phyloP scores from a whole-genome alignment of 352 stramenopile species.

The Globisporangium sylvaticum region DNA sequence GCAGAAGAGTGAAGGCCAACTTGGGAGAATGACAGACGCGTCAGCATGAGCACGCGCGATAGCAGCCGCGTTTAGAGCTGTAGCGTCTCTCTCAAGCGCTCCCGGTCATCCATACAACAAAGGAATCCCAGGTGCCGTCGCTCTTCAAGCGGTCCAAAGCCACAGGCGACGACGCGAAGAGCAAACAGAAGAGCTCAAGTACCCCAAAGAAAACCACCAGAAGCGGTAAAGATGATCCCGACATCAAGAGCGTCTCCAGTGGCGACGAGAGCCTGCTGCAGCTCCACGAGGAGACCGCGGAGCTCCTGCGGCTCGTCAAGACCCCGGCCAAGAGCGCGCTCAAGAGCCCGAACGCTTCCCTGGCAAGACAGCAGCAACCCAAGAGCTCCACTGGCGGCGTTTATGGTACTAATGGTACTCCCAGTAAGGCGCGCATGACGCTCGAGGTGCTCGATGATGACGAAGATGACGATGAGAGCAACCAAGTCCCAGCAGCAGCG shows the following conservation, averaged over 20 bases:
- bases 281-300: constrained; percentile 52
- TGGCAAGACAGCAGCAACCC: constrained; percentile 8
- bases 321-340: constrained; percentile 24
- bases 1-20: neutral
- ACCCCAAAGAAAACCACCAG: neutral
- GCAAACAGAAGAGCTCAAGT: neutral
- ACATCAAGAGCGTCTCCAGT: constrained; percentile 24
- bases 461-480: constrained; percentile 24
- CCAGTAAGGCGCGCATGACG: constrained; percentile 41
- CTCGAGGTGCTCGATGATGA: constrained; percentile 69
- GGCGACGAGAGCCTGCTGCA: constrained; percentile 51
- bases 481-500: neutral
- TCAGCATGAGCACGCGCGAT: neutral
- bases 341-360: constrained; percentile 21
- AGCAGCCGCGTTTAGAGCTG: neutral
- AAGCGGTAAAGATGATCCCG: neutral
- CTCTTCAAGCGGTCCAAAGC: constrained; percentile 14
- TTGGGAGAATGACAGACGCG: neutral
- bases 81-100: neutral
- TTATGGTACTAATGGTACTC: neutral
- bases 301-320: constrained; percentile 58
- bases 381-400: neutral
- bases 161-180: neutral
- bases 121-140: constrained; percentile 13
- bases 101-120: neutral